Percentiles rank a stretch among this genome's conserved stretches.
Conservation (phyloP, 768 basidiomycete genomes). For the Suillus variegatus region DNA sequence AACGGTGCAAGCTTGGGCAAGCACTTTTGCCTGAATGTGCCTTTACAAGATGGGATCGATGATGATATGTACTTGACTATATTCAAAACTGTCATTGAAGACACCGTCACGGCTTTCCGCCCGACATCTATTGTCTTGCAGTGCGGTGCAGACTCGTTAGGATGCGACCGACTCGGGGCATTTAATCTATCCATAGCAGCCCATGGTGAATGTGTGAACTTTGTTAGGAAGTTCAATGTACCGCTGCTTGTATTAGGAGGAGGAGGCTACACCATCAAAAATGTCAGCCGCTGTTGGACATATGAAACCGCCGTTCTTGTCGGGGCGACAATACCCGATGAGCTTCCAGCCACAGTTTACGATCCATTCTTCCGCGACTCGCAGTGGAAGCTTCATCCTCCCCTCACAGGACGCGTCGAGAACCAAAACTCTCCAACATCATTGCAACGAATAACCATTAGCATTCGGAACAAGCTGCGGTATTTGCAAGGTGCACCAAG, state of each 20-base stretch:
- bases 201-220: constrained; percentile 97
- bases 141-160: constrained; percentile 95
- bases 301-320: constrained; percentile 96
- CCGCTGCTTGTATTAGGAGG: constrained; percentile 92
- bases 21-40: constrained; percentile 94
- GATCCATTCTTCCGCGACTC: constrained; percentile 92
- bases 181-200: constrained; percentile 98
- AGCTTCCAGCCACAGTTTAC: constrained; percentile 87
- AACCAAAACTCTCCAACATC: constrained; percentile 87
- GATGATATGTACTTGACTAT: constrained; percentile 95
- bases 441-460: constrained; percentile 85
- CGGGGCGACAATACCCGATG: constrained; percentile 79
- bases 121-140: constrained; percentile 93
- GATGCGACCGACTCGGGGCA: constrained; percentile 91
- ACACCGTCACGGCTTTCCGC: constrained; percentile 85
- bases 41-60: constrained; percentile 93
- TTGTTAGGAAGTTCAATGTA: constrained; percentile 89
- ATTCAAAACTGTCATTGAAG: constrained; percentile 96
- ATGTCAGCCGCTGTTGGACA: constrained; percentile 98
- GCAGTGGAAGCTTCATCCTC: constrained; percentile 91
- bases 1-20: constrained; percentile 87
- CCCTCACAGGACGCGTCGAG: constrained; percentile 86
- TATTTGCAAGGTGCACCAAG: constrained; percentile 97
- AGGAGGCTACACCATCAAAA: constrained; percentile 96
- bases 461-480: constrained; percentile 83